Evolutionary conservation across 768 basidiomycete genomes (phyloP), one percentile per base, ranked within the genome.

Genomic region (Hericium alpestre): DNA sequence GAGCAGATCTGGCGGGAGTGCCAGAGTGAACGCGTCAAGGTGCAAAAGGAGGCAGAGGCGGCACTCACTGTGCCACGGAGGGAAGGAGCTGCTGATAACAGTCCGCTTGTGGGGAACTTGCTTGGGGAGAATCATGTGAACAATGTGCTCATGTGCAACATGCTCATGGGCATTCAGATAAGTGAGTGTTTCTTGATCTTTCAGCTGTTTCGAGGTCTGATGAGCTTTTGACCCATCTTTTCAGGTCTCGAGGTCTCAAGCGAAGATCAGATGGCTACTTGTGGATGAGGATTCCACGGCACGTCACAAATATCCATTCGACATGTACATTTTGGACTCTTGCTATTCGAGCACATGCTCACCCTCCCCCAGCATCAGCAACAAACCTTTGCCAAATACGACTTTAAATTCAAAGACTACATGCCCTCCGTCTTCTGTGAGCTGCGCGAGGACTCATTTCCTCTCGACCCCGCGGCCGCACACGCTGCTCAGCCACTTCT

Each of bases 391-490:
- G 94, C 95, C 4, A 88, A 86, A 73, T 99, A 99, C 73, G 96
- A 98, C 71, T 98, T 98, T 80, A 99, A 99, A 72, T 98, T 98
- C 79, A 98, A 98, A 71, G 95, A 99, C 69, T 99, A 98, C 69
- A 93, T 93, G 0, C 95, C 96, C 0, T 96, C 90, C 87, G 90
- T 98, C 3, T 99, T 99, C 72, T 89, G 95, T 23, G 89, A 92
- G 56, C 76, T 99, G 13, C 87, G 96, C 32, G 95, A 98, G 72
- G 88, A 93, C 62, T 79, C 86, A 69, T 98, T 99, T 73, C 86
- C 89, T 62, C 81, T 99, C 49, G 96, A 98, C 68, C 95, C 96
- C 3, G 92, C 93, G 38, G 96, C 96, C 96, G 0, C 93, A 98
- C 66, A 96, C 94, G 0, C 75, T 98, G 1, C 73, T 99, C 5